phyloP scores from a whole-genome alignment of 257 asterid genomes.

The Solanum peruvianum region DNA sequence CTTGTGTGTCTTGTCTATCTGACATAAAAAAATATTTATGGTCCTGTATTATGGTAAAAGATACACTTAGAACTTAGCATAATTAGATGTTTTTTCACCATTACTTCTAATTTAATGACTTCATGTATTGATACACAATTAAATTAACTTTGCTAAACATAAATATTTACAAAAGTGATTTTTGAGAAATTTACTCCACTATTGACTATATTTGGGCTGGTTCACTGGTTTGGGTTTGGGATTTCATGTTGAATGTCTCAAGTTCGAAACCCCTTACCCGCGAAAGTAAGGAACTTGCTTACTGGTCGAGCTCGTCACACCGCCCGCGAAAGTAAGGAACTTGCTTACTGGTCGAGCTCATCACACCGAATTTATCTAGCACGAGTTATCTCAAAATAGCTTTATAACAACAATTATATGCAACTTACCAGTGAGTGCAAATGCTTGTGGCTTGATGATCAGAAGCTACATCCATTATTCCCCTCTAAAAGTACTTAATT shows the following conservation, averaged over 20 bases:
- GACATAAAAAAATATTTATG: background rate
- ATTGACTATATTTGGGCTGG: no score
- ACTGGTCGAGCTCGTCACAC: no score
- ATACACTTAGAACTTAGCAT: background rate
- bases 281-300: no score
- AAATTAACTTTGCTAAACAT: background rate
- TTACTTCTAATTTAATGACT: background rate
- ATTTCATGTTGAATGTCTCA: no score
- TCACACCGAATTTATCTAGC: no score
- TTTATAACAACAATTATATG: background rate
- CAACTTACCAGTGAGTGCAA: slow-evolving; percentile 63
- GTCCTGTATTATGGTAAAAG: background rate
- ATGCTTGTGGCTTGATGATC: slow-evolving; percentile 55
- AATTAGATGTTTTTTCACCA: background rate
- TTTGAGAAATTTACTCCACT: background rate
- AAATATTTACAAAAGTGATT: background rate
- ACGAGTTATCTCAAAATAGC: no score
- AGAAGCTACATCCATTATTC: slow-evolving; percentile 48
- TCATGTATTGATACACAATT: background rate
- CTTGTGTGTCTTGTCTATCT: background rate
- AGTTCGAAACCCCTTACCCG: no score
- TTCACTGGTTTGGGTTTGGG: no score
- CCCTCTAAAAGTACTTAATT: background rate
- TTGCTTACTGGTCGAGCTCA: no score
- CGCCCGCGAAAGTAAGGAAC: no score